Base-by-base conservation (phyloP, 1,139 yeast genomes). In the Taphrina pruni region DNA sequence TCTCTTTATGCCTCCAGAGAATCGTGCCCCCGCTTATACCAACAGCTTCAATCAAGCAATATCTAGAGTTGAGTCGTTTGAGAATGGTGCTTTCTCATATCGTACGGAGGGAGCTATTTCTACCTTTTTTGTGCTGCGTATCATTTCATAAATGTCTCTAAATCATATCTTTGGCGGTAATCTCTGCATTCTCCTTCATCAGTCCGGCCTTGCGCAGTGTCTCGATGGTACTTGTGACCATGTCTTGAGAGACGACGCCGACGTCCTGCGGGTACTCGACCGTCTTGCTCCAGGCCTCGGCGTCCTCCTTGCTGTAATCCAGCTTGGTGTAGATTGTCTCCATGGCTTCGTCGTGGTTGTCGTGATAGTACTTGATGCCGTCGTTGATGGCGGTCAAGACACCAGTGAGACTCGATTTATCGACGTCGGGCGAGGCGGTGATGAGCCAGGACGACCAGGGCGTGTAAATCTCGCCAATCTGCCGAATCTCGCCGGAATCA, bases 381-480 rank as follows among this genome's bases (percentile, higher is more conserved):
- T 84, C 79, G 75, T 87, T 84, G 56, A 90, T 81, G 1, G 87
- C 87, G 1, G 77, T 75, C 66, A 87, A 73, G 73, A 90, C 87
- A 1, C 76, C 78, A 35, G 77, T 73, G 48, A 87, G 74, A 5
- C 76, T 78, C 11, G 71, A 71, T 17, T 76, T 75, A 11, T 75
- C 74, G 1, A 71, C 75, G 36, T 81, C 80, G 4, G 81, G 75
- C 65, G 82, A 76, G 12, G 87, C 87, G 35, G 87, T 85, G 65
- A 91, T 82, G 20, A 90, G 93, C 97, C 97, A 92, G 0, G 96
- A 89, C 8, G 97, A 94, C 97, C 97, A 92, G 9, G 97, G 97
- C 0, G 97, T 92, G 78, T 89, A 89, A 69, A 92, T 90, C 74
- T 89, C 90, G 11, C 97, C 97, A 72, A 92, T 87, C 74, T 85